These are phyloP conservation scores for Cercophora sp. DNA, from an alignment of 495 filamentous ascomycete genomes.

Conservation along the genomic window DNA sequence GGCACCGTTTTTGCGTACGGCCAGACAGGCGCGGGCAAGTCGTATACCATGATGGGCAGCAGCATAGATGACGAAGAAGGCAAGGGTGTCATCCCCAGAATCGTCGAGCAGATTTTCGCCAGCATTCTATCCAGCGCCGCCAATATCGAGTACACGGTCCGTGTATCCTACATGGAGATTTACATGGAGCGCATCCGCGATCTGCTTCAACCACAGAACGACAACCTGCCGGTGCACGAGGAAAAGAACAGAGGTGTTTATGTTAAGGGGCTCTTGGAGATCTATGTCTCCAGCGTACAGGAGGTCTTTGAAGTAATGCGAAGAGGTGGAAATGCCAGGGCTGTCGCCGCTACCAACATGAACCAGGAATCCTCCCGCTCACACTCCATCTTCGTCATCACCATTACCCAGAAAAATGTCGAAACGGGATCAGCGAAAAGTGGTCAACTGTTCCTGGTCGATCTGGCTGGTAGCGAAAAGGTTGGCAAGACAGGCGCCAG, in stretches of 20 bases:
- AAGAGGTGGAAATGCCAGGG: slow-evolving; percentile 79
- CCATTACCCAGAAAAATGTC: slow-evolving; percentile 95
- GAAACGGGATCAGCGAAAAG: slow-evolving; percentile 96
- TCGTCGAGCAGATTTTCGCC: slow-evolving; percentile 96
- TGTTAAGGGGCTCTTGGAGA: slow-evolving; percentile 90
- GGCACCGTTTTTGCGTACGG: slow-evolving; percentile 98
- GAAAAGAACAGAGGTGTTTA: slow-evolving; percentile 96
- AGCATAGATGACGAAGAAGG: slow-evolving; percentile 88
- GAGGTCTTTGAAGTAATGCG: slow-evolving; percentile 98
- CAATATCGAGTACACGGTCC: slow-evolving; percentile 96
- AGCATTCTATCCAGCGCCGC: slow-evolving; percentile 85
- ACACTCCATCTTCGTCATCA: slow-evolving; percentile 97
- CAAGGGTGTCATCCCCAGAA: slow-evolving; percentile 93
- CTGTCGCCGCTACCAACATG: slow-evolving; percentile 99
- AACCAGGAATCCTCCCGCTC: slow-evolving; percentile 98
- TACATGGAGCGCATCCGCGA: slow-evolving; percentile 99
- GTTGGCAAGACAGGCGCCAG: slow-evolving; percentile 98
- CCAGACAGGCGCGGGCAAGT: slow-evolving; percentile 97
- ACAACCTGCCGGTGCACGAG: slow-evolving; percentile 94
- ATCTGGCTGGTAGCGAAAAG: slow-evolving; percentile 97
- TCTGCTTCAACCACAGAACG: slow-evolving; percentile 84
- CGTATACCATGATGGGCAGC: slow-evolving; percentile 88
- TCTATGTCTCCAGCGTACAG: slow-evolving; percentile 91
- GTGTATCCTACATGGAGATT: slow-evolving; percentile 99
- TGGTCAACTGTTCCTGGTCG: slow-evolving; percentile 92